A percentile compares a stretch with the other conserved stretches of the same genome.
These are phyloP conservation scores for Kalmusia sp. DNA, from an alignment of 2,329 filamentous ascomycete genomes.

Conservation along the genomic window DNA sequence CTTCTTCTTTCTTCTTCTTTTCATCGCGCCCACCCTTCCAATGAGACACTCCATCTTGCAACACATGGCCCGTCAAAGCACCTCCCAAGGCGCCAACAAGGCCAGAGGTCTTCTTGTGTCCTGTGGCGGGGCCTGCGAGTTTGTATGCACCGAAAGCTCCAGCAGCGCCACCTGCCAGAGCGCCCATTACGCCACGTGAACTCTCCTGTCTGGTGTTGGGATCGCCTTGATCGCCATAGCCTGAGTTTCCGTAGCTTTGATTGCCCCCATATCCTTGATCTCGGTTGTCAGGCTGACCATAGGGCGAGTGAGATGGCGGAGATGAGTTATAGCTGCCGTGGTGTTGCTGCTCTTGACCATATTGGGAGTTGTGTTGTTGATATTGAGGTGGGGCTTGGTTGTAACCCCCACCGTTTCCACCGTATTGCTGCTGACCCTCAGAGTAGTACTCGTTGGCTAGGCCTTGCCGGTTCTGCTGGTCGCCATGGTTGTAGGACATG, in stretches of 20 bases:
- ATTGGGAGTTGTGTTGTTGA: constrained; percentile 33
- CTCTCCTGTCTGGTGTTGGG: constrained; percentile 14
- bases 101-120: constrained; percentile 29
- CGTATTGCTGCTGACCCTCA: constrained; percentile 17
- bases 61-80: constrained; percentile 32
- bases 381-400: constrained; percentile 30
- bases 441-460: constrained; percentile 7
- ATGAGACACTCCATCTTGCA: constrained; percentile 28
- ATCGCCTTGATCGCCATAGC: constrained; percentile 18
- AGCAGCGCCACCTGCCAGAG: constrained; percentile 31
- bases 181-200: constrained; percentile 36
- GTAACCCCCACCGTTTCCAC: constrained; percentile 14
- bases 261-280: constrained; percentile 5
- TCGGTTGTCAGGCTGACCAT: constrained; percentile 2
- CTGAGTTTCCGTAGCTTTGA: too few species aligned
- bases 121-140: constrained; percentile 30
- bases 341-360: constrained; percentile 15
- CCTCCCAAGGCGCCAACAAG: constrained; percentile 33
- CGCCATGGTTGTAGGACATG: constrained; percentile 3
- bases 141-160: constrained; percentile 36
- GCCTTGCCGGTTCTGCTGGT: neutral
- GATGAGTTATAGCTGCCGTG: constrained; percentile 6
- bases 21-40: constrained; percentile 37
- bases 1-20: constrained; percentile 33
- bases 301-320: neutral